phyloP scores from a whole-genome alignment of 495 filamentous ascomycete species.

The Tuber brumale region DNA sequence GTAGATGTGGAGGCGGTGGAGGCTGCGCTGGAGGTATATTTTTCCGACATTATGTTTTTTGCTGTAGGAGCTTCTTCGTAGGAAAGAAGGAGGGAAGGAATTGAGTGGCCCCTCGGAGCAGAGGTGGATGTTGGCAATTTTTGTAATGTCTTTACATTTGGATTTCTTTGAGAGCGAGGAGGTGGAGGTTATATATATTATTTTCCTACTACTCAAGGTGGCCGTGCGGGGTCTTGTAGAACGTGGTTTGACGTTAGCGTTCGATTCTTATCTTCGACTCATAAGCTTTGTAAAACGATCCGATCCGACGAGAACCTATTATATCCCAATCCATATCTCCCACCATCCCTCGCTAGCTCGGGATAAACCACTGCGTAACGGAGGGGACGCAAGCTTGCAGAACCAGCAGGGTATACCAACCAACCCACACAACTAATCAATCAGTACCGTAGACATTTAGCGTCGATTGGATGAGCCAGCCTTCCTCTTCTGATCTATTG shows the following conservation, averaged over 20 bases:
- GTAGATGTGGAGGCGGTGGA: background rate
- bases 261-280: background rate
- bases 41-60: background rate
- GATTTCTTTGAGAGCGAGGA: background rate
- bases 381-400: no score
- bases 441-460: background rate
- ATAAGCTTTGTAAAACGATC: background rate
- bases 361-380: background rate
- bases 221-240: no score
- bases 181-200: background rate
- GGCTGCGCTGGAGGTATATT: background rate
- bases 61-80: background rate
- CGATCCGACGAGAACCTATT: background rate
- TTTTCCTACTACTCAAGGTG: background rate
- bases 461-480: background rate
- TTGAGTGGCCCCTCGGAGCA: background rate
- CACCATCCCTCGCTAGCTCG: no score
- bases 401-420: no score
- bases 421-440: background rate
- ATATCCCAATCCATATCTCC: background rate
- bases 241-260: background rate
- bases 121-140: background rate
- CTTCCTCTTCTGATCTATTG: background rate
- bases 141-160: background rate
- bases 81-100: background rate